Evolutionary conservation across 2,329 filamentous ascomycete genomes (phyloP), one percentile per base, ranked within the genome.

Genomic region (Diaporthe destruens): DNA sequence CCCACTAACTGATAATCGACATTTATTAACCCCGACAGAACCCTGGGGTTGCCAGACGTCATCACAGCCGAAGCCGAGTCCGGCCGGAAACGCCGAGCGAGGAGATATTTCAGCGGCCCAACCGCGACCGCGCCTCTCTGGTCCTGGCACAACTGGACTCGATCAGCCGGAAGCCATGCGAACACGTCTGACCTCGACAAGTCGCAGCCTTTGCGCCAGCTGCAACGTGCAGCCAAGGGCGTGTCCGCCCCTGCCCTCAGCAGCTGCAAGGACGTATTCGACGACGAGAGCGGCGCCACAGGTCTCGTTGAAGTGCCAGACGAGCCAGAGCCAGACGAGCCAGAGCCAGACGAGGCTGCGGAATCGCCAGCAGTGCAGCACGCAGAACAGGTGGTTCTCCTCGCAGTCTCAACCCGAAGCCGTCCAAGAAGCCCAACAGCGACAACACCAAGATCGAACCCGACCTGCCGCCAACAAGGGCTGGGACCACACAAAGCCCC

Each of bases 351-450:
- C 29, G 29, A 29, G 12, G 6, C n/a, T n/a, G n/a, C n/a, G n/a
- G n/a, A n/a, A n/a, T n/a, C 39, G 18, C 3, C 32, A 53, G 4
- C n/a, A 18, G 8, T 12, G 3, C 20, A 32, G 29, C 44, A 14
- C 44, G 51, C 44, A 61, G 25, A 34, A 57, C 23, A 70, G 66
- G 34, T 75, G 68, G 69, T 42, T 67, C 20, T 75, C 73, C 42
- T 25, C 54, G 32, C 53, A 51, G 6, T 42, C 67, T 32, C 55
- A 70, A 18, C 32, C 44, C 51, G n/a, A 59, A 23, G 25, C 53
- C 39, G 34, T 36, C 11, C 18, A 47, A 14, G 42, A 63, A 47
- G 34, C 36, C 57, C 32, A 63, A 12, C 12, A 25, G 25, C 29
- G 39, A 63, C 25, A 57, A 53, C n/a, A 18, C 25, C 69, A 23